Base-by-base conservation (phyloP, 2,329 filamentous ascomycete genomes). In the Talaromyces sp. region DNA sequence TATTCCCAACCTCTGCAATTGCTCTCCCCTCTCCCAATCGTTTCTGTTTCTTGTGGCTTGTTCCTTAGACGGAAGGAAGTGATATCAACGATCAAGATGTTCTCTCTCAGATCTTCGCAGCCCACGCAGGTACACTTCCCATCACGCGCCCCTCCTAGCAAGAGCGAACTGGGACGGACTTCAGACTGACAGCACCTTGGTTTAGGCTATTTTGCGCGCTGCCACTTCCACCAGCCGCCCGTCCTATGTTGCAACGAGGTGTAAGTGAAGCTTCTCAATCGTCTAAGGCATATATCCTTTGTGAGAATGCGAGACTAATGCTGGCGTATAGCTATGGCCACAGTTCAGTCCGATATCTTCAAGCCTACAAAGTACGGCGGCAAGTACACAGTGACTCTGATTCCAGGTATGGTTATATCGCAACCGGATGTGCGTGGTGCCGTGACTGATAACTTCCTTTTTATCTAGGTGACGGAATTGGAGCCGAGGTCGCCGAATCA, bases 351-450 rank as follows among this genome's bases (percentile, higher is more conserved):
- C 79, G 95, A 98, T 82, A 94, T 98, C 82, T 97, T 98, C 88
- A 97, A 97, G 87, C 93, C 93, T 73, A 93, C 94, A 84, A 95
- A 98, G 87, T 98, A 93, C 81, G 95, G 95, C 80, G 92, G 94
- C 84, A 99, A 98, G 85, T 99, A 98, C 87, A 99, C 95, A 43
- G 94, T 97, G 74, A 97, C 94, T 70, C 86, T 99, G 76, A 98
- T 99, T 79, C 95, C 95, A 80, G 95, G 94, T 87, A 85, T 72
- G 80, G 58, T 52, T 31, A 39, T 43, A 43, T 16, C 37, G 39
- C 37, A 63, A 13, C 4, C 11, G 39, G n/a, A 39, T 39, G 10
- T 14, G 19, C 33, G 19, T 37, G n/a, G n/a, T 24, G 33, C 19
- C 11, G 19, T 31, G 22, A 50, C 54, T 64, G 39, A 64, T 33